Evolutionary conservation across 768 basidiomycete genomes (phyloP), one percentile per base, ranked within the genome.

Genomic region (Cystofilobasidium bisporidii): DNA sequence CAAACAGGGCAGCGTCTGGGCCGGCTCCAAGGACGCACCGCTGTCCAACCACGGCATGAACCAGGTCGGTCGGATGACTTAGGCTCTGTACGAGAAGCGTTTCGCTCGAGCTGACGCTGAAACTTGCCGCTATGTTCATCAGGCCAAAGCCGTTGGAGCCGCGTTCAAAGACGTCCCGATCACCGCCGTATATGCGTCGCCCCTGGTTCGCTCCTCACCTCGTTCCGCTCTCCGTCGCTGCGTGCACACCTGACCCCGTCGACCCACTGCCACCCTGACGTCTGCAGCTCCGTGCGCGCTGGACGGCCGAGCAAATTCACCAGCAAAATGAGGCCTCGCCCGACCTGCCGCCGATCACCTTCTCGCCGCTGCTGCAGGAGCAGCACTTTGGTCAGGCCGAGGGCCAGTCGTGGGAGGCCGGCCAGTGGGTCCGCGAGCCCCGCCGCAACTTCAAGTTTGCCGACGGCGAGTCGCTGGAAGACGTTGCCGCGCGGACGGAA

Each of bases 31-130:
- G 69, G 87, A 91, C 76, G 82, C 88, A 15, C 82, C 84, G 0
- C 79, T 91, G 20, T 85, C 86, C 24, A 87, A 86, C 71, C 86
- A 89, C 72, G 88, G 88, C 86, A 74, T 83, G 79, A 80, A 80
- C 70, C 60, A 60, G 41, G 59, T 43, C n/a, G n/a, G n/a, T n/a
- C n/a, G n/a, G n/a, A n/a, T n/a, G n/a, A n/a, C n/a, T n/a, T n/a
- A n/a, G n/a, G n/a, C n/a, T n/a, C n/a, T n/a, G n/a, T n/a, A n/a
- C n/a, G n/a, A n/a, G n/a, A n/a, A n/a, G n/a, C n/a, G n/a, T n/a
- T n/a, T n/a, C n/a, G n/a, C n/a, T n/a, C n/a, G 41, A 15, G 59
- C 17, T 36, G 85, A 14, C 3, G 8, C 41, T 43, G 8, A 11
- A 15, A 20, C 3, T 17, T 43, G 41, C n/a, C n/a, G n/a, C n/a